Evolutionary conservation across 352 stramenopile genomes (phyloP).

Genomic region (Phytophthora europaea): DNA sequence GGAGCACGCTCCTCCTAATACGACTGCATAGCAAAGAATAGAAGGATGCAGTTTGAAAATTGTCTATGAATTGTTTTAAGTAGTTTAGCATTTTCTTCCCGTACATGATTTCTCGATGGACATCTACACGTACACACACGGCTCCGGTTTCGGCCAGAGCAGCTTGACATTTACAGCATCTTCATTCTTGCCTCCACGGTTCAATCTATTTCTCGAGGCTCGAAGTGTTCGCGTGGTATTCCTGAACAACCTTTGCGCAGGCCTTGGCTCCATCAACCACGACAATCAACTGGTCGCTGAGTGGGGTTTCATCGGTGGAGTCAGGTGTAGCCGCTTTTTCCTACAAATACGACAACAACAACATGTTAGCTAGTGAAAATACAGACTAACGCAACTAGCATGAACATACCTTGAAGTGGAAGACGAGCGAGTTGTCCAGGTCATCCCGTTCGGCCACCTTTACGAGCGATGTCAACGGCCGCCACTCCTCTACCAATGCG

Average conservation of each 20-base stretch:
- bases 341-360: constrained; percentile 15
- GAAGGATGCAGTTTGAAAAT: not conserved
- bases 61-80: constrained; percentile 33
- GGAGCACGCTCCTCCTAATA: not conserved
- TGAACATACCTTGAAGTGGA: constrained; percentile 75
- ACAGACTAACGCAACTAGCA: not conserved
- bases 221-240: constrained; percentile 25
- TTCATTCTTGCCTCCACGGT: not conserved
- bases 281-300: constrained; percentile 33
- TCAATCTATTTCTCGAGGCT: constrained; percentile 17
- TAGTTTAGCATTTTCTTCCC: constrained; percentile 31
- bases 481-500: constrained; percentile 70
- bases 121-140: constrained; percentile 16
- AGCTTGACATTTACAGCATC: constrained; percentile 20
- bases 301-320: constrained; percentile 7
- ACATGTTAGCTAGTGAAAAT: not conserved
- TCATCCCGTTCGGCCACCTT: constrained; percentile 70
- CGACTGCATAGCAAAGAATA: not conserved
- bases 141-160: not conserved
- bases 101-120: constrained; percentile 26
- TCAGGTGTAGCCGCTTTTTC: not conserved
- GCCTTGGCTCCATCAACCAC: constrained; percentile 34
- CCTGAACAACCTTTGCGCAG: constrained; percentile 34
- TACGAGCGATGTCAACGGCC: constrained; percentile 57
- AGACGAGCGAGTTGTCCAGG: constrained; percentile 72